Conservation (phyloP, 202 grass and related monocot species). For the Cymbopogon flexuosus region DNA sequence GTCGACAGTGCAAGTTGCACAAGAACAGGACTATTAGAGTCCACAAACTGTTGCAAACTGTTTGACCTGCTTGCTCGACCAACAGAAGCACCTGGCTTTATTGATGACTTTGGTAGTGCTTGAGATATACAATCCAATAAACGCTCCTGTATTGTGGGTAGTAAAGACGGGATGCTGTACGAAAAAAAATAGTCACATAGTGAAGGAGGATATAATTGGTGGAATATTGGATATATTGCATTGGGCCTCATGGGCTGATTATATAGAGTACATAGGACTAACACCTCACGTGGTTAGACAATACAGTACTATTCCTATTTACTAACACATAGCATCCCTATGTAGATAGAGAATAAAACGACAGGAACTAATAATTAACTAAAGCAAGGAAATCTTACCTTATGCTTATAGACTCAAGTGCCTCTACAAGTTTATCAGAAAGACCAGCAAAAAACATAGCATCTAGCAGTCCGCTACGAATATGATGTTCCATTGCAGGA, state of each 20-base stretch:
- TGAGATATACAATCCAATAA: conserved; percentile 80
- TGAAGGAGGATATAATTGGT: too few relatives aligned
- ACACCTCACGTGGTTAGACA: too few relatives aligned
- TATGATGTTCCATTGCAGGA: conserved; percentile 90
- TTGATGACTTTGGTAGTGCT: conserved; percentile 70
- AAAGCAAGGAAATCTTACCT: conserved; percentile 43
- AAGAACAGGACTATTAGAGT: conserved; percentile 51
- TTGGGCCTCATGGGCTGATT: too few relatives aligned
- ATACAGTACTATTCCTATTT: too few relatives aligned
- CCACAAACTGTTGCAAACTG: conserved; percentile 65
- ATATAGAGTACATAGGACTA: too few relatives aligned
- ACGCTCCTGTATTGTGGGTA: conserved; percentile 81
- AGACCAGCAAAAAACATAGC: conserved; percentile 86
- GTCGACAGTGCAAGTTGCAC: conserved; percentile 86
- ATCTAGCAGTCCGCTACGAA: conserved; percentile 74
- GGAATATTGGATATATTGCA: too few relatives aligned
- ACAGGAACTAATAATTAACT: background rate
- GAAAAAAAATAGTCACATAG: conserved; percentile 21
- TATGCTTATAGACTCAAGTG: conserved; percentile 69
- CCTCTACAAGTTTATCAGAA: conserved; percentile 71
- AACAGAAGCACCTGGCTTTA: conserved; percentile 41
- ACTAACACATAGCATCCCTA: too few relatives aligned
- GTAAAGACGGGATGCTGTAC: conserved; percentile 79
- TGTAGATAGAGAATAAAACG: conserved; percentile 22
- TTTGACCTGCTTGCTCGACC: conserved; percentile 47